phyloP scores from a whole-genome alignment of 2,329 filamentous ascomycete species.

The Aureobasidium sp. region DNA sequence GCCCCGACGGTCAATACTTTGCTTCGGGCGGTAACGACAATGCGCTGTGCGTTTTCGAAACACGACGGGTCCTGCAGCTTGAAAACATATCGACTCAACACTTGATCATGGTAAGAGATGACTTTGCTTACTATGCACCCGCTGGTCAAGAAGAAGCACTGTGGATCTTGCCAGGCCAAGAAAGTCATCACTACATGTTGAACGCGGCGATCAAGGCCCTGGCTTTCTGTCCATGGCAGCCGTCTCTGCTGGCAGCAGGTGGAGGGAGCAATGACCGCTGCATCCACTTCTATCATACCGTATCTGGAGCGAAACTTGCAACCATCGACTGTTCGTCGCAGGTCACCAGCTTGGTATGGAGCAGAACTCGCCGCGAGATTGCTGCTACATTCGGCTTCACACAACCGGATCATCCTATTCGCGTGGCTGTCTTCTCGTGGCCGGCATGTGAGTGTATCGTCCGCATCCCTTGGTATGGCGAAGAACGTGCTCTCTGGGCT shows the following conservation, averaged over 20 bases:
- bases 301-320: conserved; percentile 74
- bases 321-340: conserved; percentile 90
- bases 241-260: conserved; percentile 78
- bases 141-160: conserved; percentile 27
- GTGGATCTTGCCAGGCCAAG: conserved; percentile 28
- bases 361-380: conserved; percentile 75
- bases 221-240: conserved; percentile 92
- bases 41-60: conserved; percentile 72
- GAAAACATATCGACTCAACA: conserved; percentile 2
- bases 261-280: conserved; percentile 91
- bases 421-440: conserved; percentile 92
- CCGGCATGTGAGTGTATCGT: conserved; percentile 81
- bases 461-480: conserved; percentile 74
- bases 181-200: conserved; percentile 70
- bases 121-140: conserved; percentile 6
- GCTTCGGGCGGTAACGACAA: conserved; percentile 94
- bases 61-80: conserved; percentile 47
- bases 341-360: conserved; percentile 90
- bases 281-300: conserved; percentile 91
- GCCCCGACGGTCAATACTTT: conserved; percentile 65
- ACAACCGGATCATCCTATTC: conserved; percentile 79
- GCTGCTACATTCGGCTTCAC: conserved; percentile 91
- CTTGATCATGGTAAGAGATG: conserved; percentile 20
- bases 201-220: conserved; percentile 92
- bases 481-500: conserved; percentile 77